Percentiles rank a stretch among this genome's conserved stretches.
Evolutionary conservation across 371 early-diverging fungal species (phyloP).

Genomic region (Polyrhizophydium stewartii): DNA sequence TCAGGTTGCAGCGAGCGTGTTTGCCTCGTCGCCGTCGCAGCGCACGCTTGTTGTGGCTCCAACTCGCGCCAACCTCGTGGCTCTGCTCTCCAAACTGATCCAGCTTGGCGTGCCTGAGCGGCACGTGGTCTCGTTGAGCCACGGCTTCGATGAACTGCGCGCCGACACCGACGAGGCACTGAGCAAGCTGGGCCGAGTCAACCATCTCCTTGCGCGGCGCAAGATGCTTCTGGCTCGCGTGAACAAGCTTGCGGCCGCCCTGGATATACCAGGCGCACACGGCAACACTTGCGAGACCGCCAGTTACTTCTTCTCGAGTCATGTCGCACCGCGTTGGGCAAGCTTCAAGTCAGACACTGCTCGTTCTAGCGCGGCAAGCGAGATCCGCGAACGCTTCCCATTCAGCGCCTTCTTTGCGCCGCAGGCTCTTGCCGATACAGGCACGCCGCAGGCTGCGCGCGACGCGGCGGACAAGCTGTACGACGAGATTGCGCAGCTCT

Average conservation of each 20-base stretch:
- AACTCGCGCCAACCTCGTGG: slow-evolving; percentile 93
- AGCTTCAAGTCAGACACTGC: slow-evolving; percentile 34
- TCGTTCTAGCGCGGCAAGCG: background rate
- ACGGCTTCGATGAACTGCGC: slow-evolving; percentile 88
- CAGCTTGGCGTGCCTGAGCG: slow-evolving; percentile 83
- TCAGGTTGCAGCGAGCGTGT: slow-evolving; percentile 89
- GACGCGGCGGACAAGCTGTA: background rate
- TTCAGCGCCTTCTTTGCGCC: background rate
- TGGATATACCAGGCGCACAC: slow-evolving; percentile 69
- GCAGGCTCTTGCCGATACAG: background rate
- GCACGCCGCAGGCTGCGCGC: background rate
- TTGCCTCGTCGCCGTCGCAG: slow-evolving; percentile 82
- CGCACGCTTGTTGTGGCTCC: slow-evolving; percentile 90
- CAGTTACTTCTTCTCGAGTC: slow-evolving; percentile 74
- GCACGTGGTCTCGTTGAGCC: slow-evolving; percentile 91
- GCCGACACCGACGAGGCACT: slow-evolving; percentile 51
- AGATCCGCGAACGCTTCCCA: background rate
- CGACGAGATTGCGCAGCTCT: slow-evolving; percentile 25
- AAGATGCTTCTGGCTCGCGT: slow-evolving; percentile 70
- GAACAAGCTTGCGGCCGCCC: slow-evolving; percentile 62
- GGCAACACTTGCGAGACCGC: slow-evolving; percentile 93
- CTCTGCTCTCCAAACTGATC: slow-evolving; percentile 89
- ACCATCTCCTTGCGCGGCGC: slow-evolving; percentile 84
- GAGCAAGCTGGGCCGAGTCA: slow-evolving; percentile 88
- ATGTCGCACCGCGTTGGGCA: slow-evolving; percentile 75